Evolutionary conservation across 108 stramenopile genomes (phyloP), one percentile per base, ranked within the genome.

Genomic region (Nitzschia sp.): DNA sequence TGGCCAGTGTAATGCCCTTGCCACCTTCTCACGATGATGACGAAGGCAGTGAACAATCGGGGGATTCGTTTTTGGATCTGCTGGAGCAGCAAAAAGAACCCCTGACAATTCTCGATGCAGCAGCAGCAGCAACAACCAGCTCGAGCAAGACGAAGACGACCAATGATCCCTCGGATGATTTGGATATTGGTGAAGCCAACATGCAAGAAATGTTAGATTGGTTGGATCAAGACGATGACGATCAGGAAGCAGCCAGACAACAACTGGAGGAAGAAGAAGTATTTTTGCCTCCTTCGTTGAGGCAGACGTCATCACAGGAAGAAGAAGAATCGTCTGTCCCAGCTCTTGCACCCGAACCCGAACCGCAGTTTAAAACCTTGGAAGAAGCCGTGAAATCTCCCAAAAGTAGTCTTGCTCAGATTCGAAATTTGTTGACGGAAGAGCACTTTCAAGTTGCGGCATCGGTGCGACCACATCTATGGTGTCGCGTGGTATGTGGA

Each of bases 131-230:
- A 5, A 31, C 22, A 19, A 30, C 19, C 45, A 35, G 46, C 3
- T 6, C 29, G 6, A 36, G 53, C 5, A 62, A 35, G 19, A 26
- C 27, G 33, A 35, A n/a, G n/a, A n/a, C n/a, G n/a, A 56, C 13
- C 30, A 45, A 36, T 59, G 2, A 19, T n/a, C 16, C 13, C 9
- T 26, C 47, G 21, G 3, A 34, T 21, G 30, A 53, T 38, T 9
- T 68, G 35, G 33, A 56, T 9, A 55, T 32, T 47, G 61, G 69
- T 26, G 90, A 85, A 62, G 59, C 69, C 28, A 86, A 82, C 25
- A 85, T 87, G 32, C 80, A 87, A 53, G 88, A 92, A 50, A 81
- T 92, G 64, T 60, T 92, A 27, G 82, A 89, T 31, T 92, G 91
- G 91, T 53, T 92, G 55, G 88, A 89, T 54, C 80, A 89, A 35